A percentile compares a stretch with the other conserved stretches of the same genome.
Conservation (phyloP, 2,329 filamentous ascomycete genomes). For the Aotearoamyces nothofagi region DNA sequence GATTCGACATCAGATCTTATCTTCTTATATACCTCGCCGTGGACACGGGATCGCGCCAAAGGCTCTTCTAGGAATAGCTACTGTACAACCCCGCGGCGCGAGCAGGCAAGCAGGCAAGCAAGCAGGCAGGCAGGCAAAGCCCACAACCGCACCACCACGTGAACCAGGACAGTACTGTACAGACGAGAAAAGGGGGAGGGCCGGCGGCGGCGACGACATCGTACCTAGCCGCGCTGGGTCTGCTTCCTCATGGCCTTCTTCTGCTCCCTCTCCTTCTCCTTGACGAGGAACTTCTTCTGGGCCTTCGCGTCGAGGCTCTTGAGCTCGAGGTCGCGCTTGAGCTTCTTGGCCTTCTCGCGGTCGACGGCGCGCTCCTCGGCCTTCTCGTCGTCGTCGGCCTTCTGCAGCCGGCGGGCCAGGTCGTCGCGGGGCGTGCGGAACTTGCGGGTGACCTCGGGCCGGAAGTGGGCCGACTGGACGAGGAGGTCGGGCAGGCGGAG, state of each 20-base stretch:
- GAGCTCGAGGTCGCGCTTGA: slow-evolving; percentile 75
- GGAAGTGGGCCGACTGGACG: slow-evolving; percentile 66
- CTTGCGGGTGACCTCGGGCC: slow-evolving; percentile 78
- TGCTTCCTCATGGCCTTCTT: slow-evolving; percentile 48
- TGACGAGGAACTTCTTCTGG: slow-evolving; percentile 74
- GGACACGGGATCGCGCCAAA: no score
- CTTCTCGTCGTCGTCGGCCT: slow-evolving; percentile 64
- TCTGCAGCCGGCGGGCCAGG: slow-evolving; percentile 64
- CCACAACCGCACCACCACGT: no score
- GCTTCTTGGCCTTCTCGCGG: slow-evolving; percentile 66
- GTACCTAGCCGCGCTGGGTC: no score
- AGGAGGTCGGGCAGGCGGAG: slow-evolving; percentile 74
- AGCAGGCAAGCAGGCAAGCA: no score
- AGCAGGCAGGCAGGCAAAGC: no score
- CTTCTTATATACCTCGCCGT: no score
- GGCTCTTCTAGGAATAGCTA: no score
- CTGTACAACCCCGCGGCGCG: no score
- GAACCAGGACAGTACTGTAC: no score
- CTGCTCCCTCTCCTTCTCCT: slow-evolving; percentile 61
- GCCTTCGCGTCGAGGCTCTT: slow-evolving; percentile 65
- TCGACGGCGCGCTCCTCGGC: slow-evolving; percentile 61
- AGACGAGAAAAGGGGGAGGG: no score
- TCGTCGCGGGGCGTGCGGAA: slow-evolving; percentile 68
- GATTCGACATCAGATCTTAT: no score
- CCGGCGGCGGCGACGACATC: no score